These are phyloP conservation scores for Agapanthus africanus DNA, from an alignment of 106 monocot genomes.

Conservation along the genomic window DNA sequence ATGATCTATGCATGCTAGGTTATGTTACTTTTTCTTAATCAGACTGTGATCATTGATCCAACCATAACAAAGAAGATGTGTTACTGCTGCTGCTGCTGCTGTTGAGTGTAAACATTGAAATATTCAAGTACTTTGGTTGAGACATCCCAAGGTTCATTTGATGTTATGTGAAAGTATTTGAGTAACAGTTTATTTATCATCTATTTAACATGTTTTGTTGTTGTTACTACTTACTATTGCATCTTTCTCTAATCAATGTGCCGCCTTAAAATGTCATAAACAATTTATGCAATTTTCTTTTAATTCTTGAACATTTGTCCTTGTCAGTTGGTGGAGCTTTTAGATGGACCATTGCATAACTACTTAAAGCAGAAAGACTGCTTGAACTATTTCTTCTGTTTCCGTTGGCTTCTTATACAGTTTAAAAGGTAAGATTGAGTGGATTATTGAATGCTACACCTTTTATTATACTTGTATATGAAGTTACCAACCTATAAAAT, in stretches of 20 bases:
- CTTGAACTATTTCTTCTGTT: conserved; percentile 94
- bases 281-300: not conserved
- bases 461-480: not conserved
- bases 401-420: conserved; percentile 96
- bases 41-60: no score
- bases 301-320: conserved; percentile 1
- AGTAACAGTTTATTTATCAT: not conserved
- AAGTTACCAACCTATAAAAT: not conserved
- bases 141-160: not conserved
- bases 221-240: no score
- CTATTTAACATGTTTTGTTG: not conserved
- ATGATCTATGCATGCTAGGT: not conserved
- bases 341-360: conserved; percentile 68
- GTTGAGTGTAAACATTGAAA: no score
- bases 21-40: not conserved
- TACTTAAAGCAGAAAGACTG: conserved; percentile 86
- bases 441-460: not conserved
- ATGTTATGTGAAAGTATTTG: not conserved
- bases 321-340: conserved; percentile 82
- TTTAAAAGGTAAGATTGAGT: conserved; percentile 61
- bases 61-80: no score
- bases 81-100: no score
- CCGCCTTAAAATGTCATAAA: no score
- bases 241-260: not conserved
- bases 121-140: not conserved